phyloP scores from a whole-genome alignment of 352 stramenopile genomes.

The Aphanomyces cochlioides region DNA sequence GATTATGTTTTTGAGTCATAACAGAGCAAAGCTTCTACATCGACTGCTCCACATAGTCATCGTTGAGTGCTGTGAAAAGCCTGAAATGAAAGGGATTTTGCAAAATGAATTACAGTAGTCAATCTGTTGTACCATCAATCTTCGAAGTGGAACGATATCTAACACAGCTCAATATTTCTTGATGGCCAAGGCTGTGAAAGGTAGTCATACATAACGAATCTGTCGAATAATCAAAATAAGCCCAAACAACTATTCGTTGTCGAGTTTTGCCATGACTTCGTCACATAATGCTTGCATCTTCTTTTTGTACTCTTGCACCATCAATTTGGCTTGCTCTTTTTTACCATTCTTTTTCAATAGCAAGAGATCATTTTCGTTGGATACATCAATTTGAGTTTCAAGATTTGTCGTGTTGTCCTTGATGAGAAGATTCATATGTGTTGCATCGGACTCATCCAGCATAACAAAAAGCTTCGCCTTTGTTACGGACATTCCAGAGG shows the following conservation, averaged over 20 bases:
- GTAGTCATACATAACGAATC: no score
- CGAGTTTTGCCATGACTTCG: conserved; percentile 18
- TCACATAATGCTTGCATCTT: conserved; percentile 17
- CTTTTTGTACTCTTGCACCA: conserved; percentile 4
- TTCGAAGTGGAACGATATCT: no score
- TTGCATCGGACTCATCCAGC: conserved; percentile 12
- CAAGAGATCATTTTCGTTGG: conserved; percentile 4
- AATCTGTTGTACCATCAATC: no score
- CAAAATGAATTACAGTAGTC: neutral
- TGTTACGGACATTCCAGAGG: neutral
- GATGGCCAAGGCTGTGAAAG: no score
- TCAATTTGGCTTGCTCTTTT: conserved; percentile 10
- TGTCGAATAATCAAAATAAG: no score
- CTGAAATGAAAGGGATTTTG: neutral
- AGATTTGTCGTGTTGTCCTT: conserved; percentile 21
- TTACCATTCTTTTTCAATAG: conserved; percentile 16
- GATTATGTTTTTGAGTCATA: no score
- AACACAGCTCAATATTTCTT: no score
- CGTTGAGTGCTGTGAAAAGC: no score
- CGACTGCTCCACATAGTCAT: no score
- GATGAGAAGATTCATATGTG: conserved; percentile 28
- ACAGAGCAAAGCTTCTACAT: no score
- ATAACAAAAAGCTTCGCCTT: conserved; percentile 28
- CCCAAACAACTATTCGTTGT: neutral
- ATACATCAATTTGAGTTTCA: conserved; percentile 21